phyloP scores from a whole-genome alignment of 306 rosid genomes.

The Begonia peltatifolia region DNA sequence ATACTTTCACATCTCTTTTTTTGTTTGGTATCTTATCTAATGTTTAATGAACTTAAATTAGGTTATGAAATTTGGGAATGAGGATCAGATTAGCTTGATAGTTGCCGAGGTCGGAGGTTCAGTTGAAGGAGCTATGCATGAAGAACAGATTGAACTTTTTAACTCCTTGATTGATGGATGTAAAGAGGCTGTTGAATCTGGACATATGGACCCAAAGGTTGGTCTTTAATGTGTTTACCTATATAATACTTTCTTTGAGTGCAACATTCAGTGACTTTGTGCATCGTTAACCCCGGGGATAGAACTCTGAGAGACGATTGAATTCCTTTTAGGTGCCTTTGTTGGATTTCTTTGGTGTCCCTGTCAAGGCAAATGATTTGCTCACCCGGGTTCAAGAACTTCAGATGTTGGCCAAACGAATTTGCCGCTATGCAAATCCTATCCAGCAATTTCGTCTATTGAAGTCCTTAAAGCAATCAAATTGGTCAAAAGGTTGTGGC shows the following conservation, averaged over 20 bases:
- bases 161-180: conserved; percentile 75
- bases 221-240: conserved; percentile 10
- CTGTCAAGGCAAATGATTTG: conserved; percentile 83
- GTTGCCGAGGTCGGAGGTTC: conserved; percentile 81
- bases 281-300: not conserved
- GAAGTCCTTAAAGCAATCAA: conserved; percentile 76
- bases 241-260: conserved; percentile 4
- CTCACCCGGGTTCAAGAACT: conserved; percentile 84
- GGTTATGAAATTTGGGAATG: conserved; percentile 93
- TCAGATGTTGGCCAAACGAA: conserved; percentile 83
- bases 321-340: conserved; percentile 61
- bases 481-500: conserved; percentile 99
- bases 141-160: conserved; percentile 68
- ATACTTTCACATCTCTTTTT: too few species aligned
- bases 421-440: conserved; percentile 85
- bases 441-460: conserved; percentile 78
- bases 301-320: conserved; percentile 10
- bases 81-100: conserved; percentile 64
- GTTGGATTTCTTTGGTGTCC: conserved; percentile 92
- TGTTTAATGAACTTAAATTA: conserved; percentile 3
- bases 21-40: too few species aligned
- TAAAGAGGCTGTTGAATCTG: conserved; percentile 69
- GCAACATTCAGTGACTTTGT: conserved; percentile 2
- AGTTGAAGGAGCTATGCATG: conserved; percentile 49
- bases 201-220: conserved; percentile 77